Evolutionary conservation across 148 eudicot species (phyloP).

Genomic region (Drosera capensis): DNA sequence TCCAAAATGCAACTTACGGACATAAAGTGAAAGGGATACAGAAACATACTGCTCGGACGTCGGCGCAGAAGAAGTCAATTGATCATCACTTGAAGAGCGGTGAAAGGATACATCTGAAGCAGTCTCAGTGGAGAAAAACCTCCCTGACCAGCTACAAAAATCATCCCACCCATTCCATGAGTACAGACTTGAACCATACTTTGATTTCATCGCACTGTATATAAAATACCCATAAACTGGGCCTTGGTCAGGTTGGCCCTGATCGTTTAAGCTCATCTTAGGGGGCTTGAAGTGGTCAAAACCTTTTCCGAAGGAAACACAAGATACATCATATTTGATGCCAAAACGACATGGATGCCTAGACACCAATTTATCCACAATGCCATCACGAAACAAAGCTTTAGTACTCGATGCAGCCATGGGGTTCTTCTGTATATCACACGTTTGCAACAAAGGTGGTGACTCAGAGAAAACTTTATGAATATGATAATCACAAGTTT

Average conservation of each 20-base stretch:
- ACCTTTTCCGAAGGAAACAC: slow-evolving; percentile 15
- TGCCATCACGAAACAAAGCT: slow-evolving; percentile 17
- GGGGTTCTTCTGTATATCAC: slow-evolving; percentile 15
- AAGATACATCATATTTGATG: slow-evolving; percentile 17
- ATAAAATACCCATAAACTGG: slow-evolving; percentile 36
- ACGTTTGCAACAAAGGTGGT: slow-evolving; percentile 4
- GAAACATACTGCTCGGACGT: slow-evolving; percentile 45
- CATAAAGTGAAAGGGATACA: neutral
- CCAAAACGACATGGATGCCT: slow-evolving; percentile 15
- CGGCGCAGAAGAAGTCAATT: slow-evolving; percentile 19
- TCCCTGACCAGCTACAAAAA: slow-evolving; percentile 30
- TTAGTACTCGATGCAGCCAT: slow-evolving; percentile 41
- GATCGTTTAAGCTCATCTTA: slow-evolving; percentile 43
- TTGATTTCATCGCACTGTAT: slow-evolving; percentile 30
- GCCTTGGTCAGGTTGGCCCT: slow-evolving; percentile 21
- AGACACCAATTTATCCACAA: slow-evolving; percentile 21
- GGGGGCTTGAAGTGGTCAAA: slow-evolving; percentile 22
- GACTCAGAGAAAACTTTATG: slow-evolving; percentile 31
- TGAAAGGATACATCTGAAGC: slow-evolving; percentile 42
- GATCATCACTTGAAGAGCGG: slow-evolving; percentile 21
- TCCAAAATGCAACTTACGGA: too few relatives aligned
- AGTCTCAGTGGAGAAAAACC: slow-evolving; percentile 28
- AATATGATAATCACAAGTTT: slow-evolving; percentile 49
- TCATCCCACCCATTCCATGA: slow-evolving; percentile 25
- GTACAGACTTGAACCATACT: slow-evolving; percentile 14